A percentile compares a stretch with the other conserved stretches of the same genome.
Conservation (phyloP, 2,329 filamentous ascomycete genomes). For the Exserohilum rostratum region DNA sequence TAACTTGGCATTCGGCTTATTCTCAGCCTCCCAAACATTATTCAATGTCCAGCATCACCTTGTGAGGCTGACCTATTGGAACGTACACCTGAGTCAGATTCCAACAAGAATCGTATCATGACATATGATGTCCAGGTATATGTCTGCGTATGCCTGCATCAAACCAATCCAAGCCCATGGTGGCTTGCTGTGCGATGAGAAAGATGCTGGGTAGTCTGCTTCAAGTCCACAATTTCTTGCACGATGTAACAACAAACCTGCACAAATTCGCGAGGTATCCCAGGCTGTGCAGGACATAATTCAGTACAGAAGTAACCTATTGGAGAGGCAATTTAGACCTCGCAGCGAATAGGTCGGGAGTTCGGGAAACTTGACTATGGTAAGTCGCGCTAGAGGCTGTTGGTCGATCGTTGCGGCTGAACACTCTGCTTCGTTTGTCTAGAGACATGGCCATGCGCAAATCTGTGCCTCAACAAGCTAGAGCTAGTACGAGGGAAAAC, state of each 20-base stretch:
- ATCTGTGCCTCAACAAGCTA: background rate
- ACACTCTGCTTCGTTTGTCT: too few relatives aligned
- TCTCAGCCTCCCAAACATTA: background rate
- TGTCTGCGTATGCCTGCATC: background rate
- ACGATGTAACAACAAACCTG: conserved; percentile 1
- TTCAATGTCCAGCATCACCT: background rate
- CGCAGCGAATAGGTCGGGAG: background rate
- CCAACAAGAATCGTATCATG: background rate
- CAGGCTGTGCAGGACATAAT: background rate
- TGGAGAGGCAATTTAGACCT: background rate
- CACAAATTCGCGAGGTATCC: background rate
- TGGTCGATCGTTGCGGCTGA: too few relatives aligned
- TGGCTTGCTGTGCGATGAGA: background rate
- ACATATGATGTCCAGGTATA: background rate
- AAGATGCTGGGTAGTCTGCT: background rate
- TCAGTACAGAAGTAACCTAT: background rate
- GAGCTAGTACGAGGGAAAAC: background rate
- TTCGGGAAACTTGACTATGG: background rate
- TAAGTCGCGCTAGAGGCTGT: background rate
- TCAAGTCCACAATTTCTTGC: background rate
- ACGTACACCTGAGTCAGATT: background rate
- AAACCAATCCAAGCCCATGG: background rate
- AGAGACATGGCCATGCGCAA: background rate
- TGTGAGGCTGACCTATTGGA: background rate
- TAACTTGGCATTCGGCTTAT: background rate